A percentile compares a stretch with the other conserved stretches of the same genome.
Evolutionary conservation across 345 rosid species (phyloP).

Genomic region (Noccaea bulbosa): DNA sequence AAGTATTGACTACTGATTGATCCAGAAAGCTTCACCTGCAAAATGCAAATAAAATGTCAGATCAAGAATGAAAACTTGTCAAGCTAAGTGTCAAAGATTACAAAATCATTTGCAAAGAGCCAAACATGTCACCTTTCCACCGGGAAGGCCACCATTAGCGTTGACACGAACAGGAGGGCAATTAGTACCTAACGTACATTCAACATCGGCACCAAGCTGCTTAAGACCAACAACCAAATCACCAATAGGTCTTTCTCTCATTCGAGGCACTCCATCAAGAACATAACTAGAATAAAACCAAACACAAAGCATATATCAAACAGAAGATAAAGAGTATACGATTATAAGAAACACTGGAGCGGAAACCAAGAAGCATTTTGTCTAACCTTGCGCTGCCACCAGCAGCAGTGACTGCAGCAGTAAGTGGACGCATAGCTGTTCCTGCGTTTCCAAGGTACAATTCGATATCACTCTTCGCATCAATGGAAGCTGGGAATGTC

Average conservation of each 20-base stretch:
- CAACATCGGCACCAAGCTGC: slow-evolving; percentile 92
- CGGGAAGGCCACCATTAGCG: slow-evolving; percentile 91
- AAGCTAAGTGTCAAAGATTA: too few species aligned
- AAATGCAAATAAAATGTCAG: slow-evolving; percentile 35
- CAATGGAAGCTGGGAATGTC: slow-evolving; percentile 65
- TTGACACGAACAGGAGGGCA: slow-evolving; percentile 90
- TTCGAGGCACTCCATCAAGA: slow-evolving; percentile 94
- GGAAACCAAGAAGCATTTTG: not conserved
- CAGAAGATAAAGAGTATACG: not conserved
- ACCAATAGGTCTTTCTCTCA: slow-evolving; percentile 97
- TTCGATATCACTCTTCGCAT: slow-evolving; percentile 57
- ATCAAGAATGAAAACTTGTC: too few species aligned
- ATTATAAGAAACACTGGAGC: too few species aligned
- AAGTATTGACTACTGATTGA: slow-evolving; percentile 93
- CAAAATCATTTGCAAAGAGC: not conserved
- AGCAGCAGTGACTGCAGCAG: slow-evolving; percentile 88
- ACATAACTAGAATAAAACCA: slow-evolving; percentile 55
- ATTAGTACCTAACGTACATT: slow-evolving; percentile 71
- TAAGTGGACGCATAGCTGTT: slow-evolving; percentile 96
- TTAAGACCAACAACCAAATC: slow-evolving; percentile 87
- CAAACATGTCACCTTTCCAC: slow-evolving; percentile 74
- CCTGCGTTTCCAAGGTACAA: slow-evolving; percentile 98
- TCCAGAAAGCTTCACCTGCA: slow-evolving; percentile 94
- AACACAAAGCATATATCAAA: slow-evolving; percentile 4
- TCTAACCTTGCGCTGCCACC: slow-evolving; percentile 86